phyloP scores from a whole-genome alignment of 164 flowering plant species.

The Aristolochia contorta region DNA sequence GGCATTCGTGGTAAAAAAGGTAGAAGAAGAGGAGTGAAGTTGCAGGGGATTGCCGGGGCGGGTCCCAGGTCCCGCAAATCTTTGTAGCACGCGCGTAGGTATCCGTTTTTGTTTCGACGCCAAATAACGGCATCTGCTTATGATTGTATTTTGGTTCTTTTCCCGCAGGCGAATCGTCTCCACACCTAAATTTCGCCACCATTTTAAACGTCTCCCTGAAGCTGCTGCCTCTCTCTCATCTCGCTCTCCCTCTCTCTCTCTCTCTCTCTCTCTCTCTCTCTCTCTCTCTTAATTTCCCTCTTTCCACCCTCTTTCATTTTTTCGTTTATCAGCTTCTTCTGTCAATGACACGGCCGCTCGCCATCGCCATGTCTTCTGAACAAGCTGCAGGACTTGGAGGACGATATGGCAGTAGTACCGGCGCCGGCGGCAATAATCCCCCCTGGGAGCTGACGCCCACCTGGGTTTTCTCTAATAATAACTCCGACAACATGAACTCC shows the following conservation, averaged over 20 bases:
- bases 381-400: too few relatives aligned
- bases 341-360: too few relatives aligned
- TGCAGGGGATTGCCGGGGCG: background rate
- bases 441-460: conserved; percentile 26
- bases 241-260: background rate
- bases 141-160: conserved; percentile 61
- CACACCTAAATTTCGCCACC: conserved; percentile 16
- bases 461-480: conserved; percentile 33
- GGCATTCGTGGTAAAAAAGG: background rate
- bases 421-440: conserved; percentile 11
- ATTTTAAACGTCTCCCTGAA: conserved; percentile 23
- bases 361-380: background rate
- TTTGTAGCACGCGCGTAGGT: conserved; percentile 14
- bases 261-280: conserved; percentile 1
- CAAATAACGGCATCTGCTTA: conserved; percentile 51
- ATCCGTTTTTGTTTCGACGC: conserved; percentile 42
- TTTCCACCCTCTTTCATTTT: too few relatives aligned
- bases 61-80: conserved; percentile 3
- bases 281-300: conserved; percentile 9
- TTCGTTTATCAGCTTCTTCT: too few relatives aligned
- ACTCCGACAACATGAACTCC: too few relatives aligned
- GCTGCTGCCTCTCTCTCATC: conserved; percentile 3
- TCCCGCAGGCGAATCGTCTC: conserved; percentile 19
- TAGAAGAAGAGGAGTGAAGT: too few relatives aligned
- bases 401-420: too few relatives aligned